phyloP scores from a whole-genome alignment of 768 basidiomycete genomes.

The Psilocybe cyanescens region DNA sequence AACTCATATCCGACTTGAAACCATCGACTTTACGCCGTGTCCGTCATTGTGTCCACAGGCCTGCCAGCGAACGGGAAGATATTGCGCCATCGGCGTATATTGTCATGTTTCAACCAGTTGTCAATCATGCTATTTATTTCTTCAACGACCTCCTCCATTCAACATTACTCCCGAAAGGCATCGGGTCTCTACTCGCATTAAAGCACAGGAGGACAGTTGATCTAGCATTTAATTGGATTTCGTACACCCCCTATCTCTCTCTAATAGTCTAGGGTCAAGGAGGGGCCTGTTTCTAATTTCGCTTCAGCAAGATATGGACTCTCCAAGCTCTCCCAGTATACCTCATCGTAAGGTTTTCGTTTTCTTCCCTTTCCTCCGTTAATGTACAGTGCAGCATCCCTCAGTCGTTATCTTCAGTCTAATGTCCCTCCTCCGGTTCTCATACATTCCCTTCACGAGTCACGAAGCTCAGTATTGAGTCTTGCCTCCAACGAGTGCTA shows the following conservation, averaged over 20 bases:
- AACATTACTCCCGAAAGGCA: background rate
- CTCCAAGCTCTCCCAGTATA: slow-evolving; percentile 14
- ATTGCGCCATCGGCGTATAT: slow-evolving; percentile 3
- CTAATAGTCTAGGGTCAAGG: slow-evolving; percentile 7
- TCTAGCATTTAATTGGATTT: background rate
- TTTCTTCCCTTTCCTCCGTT: slow-evolving; percentile 5
- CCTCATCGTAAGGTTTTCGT: slow-evolving; percentile 20
- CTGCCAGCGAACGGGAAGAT: slow-evolving; percentile 3
- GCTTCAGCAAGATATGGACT: slow-evolving; percentile 17
- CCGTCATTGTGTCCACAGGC: background rate
- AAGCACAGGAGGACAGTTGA: background rate
- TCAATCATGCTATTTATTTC: background rate
- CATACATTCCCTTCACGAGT: slow-evolving; percentile 72
- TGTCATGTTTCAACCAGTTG: background rate
- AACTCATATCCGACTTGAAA: background rate
- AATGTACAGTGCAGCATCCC: slow-evolving; percentile 48
- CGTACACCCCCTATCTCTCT: slow-evolving; percentile 10
- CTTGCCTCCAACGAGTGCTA: slow-evolving; percentile 71
- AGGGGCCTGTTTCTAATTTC: slow-evolving; percentile 7
- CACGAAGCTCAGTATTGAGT: slow-evolving; percentile 71
- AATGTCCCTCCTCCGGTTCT: slow-evolving; percentile 49
- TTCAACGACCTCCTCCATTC: background rate
- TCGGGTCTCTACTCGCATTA: background rate
- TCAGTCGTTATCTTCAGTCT: slow-evolving; percentile 57
- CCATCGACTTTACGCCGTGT: slow-evolving; percentile 4